phyloP scores from a whole-genome alignment of 2,329 filamentous ascomycete species.

The Hysterium pulicare region DNA sequence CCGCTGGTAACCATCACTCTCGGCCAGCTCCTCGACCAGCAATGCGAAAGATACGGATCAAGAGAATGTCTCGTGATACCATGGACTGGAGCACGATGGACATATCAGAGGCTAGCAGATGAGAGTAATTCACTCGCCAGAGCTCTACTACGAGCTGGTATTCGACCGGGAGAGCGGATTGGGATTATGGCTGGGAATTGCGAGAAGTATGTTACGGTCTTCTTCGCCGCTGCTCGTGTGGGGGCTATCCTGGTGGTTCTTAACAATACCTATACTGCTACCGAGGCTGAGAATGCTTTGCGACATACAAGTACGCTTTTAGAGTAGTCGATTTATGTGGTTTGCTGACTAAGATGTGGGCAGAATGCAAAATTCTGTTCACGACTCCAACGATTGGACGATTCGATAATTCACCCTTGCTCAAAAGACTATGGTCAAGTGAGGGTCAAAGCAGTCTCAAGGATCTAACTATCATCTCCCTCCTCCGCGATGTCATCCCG shows the following conservation, averaged over 20 bases:
- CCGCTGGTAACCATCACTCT: slow-evolving; percentile 69
- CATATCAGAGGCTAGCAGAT: slow-evolving; percentile 47
- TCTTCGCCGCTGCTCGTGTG: slow-evolving; percentile 63
- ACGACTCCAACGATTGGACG: slow-evolving; percentile 67
- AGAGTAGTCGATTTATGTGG: not conserved
- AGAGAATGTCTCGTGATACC: slow-evolving; percentile 70
- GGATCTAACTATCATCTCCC: slow-evolving; percentile 21
- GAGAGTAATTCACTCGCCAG: slow-evolving; percentile 39
- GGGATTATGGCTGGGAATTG: slow-evolving; percentile 69
- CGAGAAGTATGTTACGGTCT: slow-evolving; percentile 60
- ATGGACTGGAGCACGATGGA: slow-evolving; percentile 73
- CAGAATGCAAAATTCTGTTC: slow-evolving; percentile 70
- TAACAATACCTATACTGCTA: slow-evolving; percentile 77
- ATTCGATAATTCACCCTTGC: slow-evolving; percentile 59
- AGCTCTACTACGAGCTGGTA: slow-evolving; percentile 60
- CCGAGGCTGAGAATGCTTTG: slow-evolving; percentile 68
- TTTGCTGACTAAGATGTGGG: slow-evolving; percentile 5
- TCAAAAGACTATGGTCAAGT: slow-evolving; percentile 37
- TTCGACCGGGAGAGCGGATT: slow-evolving; percentile 66
- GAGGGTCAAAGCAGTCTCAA: slow-evolving; percentile 19
- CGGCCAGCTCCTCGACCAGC: slow-evolving; percentile 68
- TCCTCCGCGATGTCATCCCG: slow-evolving; percentile 25
- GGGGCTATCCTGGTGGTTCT: slow-evolving; percentile 63
- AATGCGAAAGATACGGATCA: slow-evolving; percentile 62
- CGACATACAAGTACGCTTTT: slow-evolving; percentile 60